A percentile compares a stretch with the other conserved stretches of the same genome.
Conservation (phyloP, 768 basidiomycete genomes). For the Hygrophoropsis aurantiaca region DNA sequence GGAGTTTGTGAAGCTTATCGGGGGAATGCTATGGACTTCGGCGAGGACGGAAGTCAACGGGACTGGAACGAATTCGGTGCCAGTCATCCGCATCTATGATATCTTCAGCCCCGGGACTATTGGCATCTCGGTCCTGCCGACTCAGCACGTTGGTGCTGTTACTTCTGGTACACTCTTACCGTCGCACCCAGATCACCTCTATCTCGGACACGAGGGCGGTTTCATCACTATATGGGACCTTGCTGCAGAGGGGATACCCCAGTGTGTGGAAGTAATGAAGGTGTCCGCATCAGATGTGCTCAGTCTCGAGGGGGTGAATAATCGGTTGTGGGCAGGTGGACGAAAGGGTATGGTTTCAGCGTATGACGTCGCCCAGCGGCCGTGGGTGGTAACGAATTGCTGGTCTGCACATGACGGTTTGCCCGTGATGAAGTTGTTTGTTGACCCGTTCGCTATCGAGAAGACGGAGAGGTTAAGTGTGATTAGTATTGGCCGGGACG, state of each 20-base stretch:
- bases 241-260: slow-evolving; percentile 55
- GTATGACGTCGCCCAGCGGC: slow-evolving; percentile 70
- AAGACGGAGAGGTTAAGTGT: slow-evolving; percentile 68
- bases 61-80: slow-evolving; percentile 45
- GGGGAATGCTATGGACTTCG: slow-evolving; percentile 83
- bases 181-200: slow-evolving; percentile 63
- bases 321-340: slow-evolving; percentile 84
- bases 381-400: slow-evolving; percentile 85
- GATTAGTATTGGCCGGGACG: slow-evolving; percentile 74
- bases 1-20: slow-evolving; percentile 74
- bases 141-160: slow-evolving; percentile 77
- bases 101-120: slow-evolving; percentile 58
- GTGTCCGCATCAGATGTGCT: slow-evolving; percentile 81
- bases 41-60: slow-evolving; percentile 51
- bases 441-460: slow-evolving; percentile 77
- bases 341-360: slow-evolving; percentile 80
- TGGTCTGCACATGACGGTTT: slow-evolving; percentile 80
- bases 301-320: slow-evolving; percentile 79
- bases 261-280: slow-evolving; percentile 75
- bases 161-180: slow-evolving; percentile 79
- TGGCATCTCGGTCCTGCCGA: slow-evolving; percentile 55
- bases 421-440: slow-evolving; percentile 62
- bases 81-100: slow-evolving; percentile 83
- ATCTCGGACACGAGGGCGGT: slow-evolving; percentile 91
- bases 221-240: slow-evolving; percentile 80